Conservation (phyloP, 805 yeast species). For the Sugiyamaella boreocaroliniensis region DNA sequence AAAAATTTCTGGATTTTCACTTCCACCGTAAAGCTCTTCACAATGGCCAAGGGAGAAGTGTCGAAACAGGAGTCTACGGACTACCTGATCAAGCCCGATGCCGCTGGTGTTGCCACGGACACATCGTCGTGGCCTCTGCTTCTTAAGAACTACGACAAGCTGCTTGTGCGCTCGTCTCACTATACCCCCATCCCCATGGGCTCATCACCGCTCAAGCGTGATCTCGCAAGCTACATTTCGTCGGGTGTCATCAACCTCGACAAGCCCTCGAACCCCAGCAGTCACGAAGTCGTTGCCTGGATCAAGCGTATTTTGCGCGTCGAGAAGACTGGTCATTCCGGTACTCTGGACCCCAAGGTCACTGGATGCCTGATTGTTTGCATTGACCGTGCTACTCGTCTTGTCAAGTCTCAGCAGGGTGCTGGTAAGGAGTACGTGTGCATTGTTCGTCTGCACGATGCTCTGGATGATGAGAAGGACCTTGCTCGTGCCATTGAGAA, state of each 20-base stretch:
- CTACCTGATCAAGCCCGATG: slow-evolving; percentile 82
- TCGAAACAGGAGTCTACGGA: slow-evolving; percentile 36
- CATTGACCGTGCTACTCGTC: slow-evolving; percentile 95
- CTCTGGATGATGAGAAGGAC: slow-evolving; percentile 82
- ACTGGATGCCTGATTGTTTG: slow-evolving; percentile 98
- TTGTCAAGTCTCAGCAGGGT: slow-evolving; percentile 98
- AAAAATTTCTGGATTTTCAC: neutral
- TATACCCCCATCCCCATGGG: slow-evolving; percentile 97
- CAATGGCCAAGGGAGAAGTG: slow-evolving; percentile 43
- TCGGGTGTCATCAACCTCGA: slow-evolving; percentile 97
- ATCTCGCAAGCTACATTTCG: slow-evolving; percentile 77
- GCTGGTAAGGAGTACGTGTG: slow-evolving; percentile 99
- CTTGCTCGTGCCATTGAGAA: slow-evolving; percentile 83
- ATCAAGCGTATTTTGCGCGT: slow-evolving; percentile 89
- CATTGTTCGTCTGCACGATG: slow-evolving; percentile 92
- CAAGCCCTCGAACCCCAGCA: slow-evolving; percentile 96
- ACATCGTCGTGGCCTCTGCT: slow-evolving; percentile 94
- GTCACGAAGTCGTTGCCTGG: slow-evolving; percentile 99
- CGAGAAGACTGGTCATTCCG: slow-evolving; percentile 98
- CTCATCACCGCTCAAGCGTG: slow-evolving; percentile 90
- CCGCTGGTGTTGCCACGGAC: slow-evolving; percentile 63
- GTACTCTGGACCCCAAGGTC: slow-evolving; percentile 97
- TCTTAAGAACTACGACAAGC: slow-evolving; percentile 87
- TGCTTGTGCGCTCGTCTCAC: slow-evolving; percentile 92
- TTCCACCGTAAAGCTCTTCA: neutral